Evolutionary conservation across 129 eudicot species (phyloP).

Genomic region (Pulicaria dysenterica): DNA sequence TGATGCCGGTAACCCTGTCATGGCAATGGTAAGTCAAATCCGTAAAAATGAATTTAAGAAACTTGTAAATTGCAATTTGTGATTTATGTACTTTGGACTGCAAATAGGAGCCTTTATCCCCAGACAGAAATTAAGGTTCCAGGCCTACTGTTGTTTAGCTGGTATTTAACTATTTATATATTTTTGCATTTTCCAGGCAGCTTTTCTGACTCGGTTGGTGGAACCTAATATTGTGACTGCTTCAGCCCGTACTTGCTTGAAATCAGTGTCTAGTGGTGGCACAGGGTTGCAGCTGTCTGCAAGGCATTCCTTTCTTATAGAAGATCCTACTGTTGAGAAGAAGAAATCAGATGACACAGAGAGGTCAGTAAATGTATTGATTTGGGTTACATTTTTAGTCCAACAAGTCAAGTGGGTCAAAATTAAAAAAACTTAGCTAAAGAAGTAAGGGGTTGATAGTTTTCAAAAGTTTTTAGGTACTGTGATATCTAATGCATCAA

Average conservation of each 20-base stretch:
- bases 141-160: not conserved
- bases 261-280: slow-evolving; percentile 53
- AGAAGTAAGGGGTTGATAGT: not conserved
- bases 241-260: slow-evolving; percentile 58
- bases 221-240: slow-evolving; percentile 77
- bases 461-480: not conserved
- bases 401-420: slow-evolving; percentile 5
- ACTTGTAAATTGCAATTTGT: slow-evolving; percentile 1
- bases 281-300: slow-evolving; percentile 71
- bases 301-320: slow-evolving; percentile 78
- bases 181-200: slow-evolving; percentile 62
- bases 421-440: not conserved
- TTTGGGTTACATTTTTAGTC: slow-evolving; percentile 13
- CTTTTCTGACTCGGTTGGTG: slow-evolving; percentile 70
- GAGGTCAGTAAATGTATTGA: slow-evolving; percentile 44
- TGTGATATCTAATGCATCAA: not conserved
- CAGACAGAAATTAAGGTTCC: not conserved
- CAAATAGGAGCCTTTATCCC: not conserved
- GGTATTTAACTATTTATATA: slow-evolving; percentile 11
- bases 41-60: not conserved
- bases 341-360: slow-evolving; percentile 45
- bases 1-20: slow-evolving; percentile 94
- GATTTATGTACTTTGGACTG: slow-evolving; percentile 10
- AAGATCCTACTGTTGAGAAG: slow-evolving; percentile 67
- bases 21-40: slow-evolving; percentile 76